phyloP scores from a whole-genome alignment of 176 grass and related monocot genomes.

The Miscanthus lutarioriparius region DNA sequence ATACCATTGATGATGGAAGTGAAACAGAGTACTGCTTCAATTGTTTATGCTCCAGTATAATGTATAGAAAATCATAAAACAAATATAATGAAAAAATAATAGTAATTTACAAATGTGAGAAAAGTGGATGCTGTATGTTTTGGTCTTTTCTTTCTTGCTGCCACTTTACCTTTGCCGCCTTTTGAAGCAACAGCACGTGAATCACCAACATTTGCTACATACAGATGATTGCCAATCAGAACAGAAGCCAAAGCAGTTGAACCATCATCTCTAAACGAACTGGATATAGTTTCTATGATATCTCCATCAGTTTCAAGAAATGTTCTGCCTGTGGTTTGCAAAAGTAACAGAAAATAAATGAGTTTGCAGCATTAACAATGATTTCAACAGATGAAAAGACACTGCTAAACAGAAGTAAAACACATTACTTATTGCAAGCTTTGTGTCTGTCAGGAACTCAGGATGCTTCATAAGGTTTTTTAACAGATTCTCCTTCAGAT shows the following conservation, averaged over 20 bases:
- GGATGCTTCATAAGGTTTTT: slow-evolving; percentile 83
- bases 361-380: slow-evolving; percentile 21
- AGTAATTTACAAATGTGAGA: not conserved
- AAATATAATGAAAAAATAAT: not conserved
- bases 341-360: slow-evolving; percentile 29
- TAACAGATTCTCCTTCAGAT: slow-evolving; percentile 85
- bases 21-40: not conserved
- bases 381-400: slow-evolving; percentile 12
- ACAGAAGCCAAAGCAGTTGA: slow-evolving; percentile 82
- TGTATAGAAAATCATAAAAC: not conserved
- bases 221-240: slow-evolving; percentile 61
- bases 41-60: not conserved
- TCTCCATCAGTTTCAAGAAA: slow-evolving; percentile 74
- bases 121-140: slow-evolving; percentile 8
- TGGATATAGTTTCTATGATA: slow-evolving; percentile 61
- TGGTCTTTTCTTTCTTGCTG: not conserved
- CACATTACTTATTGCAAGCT: slow-evolving; percentile 77
- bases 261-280: slow-evolving; percentile 80
- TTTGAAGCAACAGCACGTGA: slow-evolving; percentile 77
- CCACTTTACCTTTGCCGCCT: slow-evolving; percentile 58
- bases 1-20: not conserved
- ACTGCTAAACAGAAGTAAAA: slow-evolving; percentile 22
- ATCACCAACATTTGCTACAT: slow-evolving; percentile 96
- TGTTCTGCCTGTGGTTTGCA: slow-evolving; percentile 51
- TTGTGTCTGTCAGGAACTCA: slow-evolving; percentile 71